Conservation (phyloP, 768 basidiomycete species). For the Podaxis sp. region DNA sequence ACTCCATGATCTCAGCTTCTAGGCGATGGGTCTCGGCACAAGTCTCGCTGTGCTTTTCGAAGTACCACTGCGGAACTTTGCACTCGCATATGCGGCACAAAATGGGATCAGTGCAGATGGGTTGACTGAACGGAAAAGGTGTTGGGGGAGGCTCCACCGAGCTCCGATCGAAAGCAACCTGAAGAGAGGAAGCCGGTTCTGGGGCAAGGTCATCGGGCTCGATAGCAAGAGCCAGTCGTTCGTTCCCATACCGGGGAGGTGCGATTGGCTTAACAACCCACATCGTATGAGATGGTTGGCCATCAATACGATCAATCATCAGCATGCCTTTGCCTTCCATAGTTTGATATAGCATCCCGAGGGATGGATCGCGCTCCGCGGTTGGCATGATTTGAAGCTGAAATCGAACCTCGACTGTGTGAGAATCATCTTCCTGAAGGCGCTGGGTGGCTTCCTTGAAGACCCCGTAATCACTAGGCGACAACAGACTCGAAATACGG, state of each 20-base stretch:
- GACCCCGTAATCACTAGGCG: conserved; percentile 75
- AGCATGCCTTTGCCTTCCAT: conserved; percentile 99
- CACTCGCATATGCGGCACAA: conserved; percentile 98
- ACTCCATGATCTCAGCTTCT: conserved; percentile 91
- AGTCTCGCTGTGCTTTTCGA: conserved; percentile 99
- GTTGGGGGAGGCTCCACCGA: conserved; percentile 49
- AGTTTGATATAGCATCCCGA: conserved; percentile 64
- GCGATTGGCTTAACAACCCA: conserved; percentile 91
- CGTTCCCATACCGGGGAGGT: conserved; percentile 66
- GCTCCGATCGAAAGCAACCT: conserved; percentile 34
- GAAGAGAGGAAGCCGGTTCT: conserved; percentile 40
- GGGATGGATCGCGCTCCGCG: conserved; percentile 53
- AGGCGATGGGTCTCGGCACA: conserved; percentile 95
- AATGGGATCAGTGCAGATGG: conserved; percentile 80
- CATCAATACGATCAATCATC: conserved; percentile 90
- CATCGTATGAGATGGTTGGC: conserved; percentile 92
- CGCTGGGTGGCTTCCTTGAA: conserved; percentile 86
- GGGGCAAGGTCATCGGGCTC: conserved; percentile 49
- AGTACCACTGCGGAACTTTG: conserved; percentile 97
- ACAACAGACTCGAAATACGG: conserved; percentile 80
- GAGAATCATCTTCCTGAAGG: conserved; percentile 87
- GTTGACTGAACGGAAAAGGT: conserved; percentile 74
- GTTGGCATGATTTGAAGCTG: conserved; percentile 75
- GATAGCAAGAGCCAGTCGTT: conserved; percentile 59
- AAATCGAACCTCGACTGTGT: conserved; percentile 92